Conservation (phyloP, 2,329 filamentous ascomycete species). For the Coniochaeta hoffmannii region DNA sequence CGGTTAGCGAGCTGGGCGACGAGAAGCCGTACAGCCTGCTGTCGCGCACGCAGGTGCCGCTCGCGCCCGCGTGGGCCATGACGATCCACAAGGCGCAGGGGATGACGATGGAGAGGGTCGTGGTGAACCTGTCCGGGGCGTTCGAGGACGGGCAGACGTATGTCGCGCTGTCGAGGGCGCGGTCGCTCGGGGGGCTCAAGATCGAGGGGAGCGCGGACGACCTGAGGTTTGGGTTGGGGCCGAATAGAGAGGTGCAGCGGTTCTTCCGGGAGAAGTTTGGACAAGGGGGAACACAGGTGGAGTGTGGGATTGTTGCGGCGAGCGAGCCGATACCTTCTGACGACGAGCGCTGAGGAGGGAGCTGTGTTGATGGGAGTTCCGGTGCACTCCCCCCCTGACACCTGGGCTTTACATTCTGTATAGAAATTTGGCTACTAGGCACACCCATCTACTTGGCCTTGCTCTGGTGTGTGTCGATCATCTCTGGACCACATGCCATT, state of each 20-base stretch:
- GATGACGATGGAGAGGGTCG: constrained; percentile 52
- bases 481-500: too few relatives aligned
- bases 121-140: constrained; percentile 41
- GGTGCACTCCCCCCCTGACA: too few relatives aligned
- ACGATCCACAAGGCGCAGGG: constrained; percentile 58
- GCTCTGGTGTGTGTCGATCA: too few relatives aligned
- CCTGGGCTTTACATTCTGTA: too few relatives aligned
- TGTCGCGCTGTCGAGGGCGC: constrained; percentile 53
- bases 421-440: too few relatives aligned
- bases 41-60: constrained; percentile 52
- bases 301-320: too few relatives aligned
- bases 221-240: constrained; percentile 20
- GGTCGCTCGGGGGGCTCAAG: constrained; percentile 39
- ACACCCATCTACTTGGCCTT: too few relatives aligned
- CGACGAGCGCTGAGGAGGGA: too few relatives aligned
- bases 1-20: constrained; percentile 37
- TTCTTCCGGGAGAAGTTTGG: constrained; percentile 28
- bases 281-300: too few relatives aligned
- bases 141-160: constrained; percentile 56
- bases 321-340: too few relatives aligned
- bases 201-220: constrained; percentile 23
- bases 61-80: constrained; percentile 54
- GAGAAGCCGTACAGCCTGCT: constrained; percentile 37
- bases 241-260: constrained; percentile 24
- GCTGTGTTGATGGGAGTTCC: too few relatives aligned